Evolutionary conservation across 2,329 filamentous ascomycete genomes (phyloP).

Genomic region (Penicillium corylophilum): DNA sequence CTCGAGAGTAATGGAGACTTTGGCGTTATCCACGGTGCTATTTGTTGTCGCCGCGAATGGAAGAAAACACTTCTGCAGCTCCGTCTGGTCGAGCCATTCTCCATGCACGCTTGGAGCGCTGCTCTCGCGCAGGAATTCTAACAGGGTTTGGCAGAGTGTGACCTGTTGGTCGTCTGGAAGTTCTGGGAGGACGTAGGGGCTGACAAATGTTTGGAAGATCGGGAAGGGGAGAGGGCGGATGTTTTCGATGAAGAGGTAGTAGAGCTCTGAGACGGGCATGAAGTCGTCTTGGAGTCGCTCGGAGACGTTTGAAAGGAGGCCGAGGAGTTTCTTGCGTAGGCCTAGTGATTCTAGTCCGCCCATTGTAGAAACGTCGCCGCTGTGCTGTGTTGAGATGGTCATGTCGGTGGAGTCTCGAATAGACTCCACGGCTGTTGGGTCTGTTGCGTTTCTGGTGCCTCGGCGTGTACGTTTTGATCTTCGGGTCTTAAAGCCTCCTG

Average conservation of each 20-base stretch:
- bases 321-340: constrained; percentile 47
- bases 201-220: constrained; percentile 48
- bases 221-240: constrained; percentile 47
- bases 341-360: constrained; percentile 42
- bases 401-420: constrained; percentile 1
- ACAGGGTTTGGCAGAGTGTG: constrained; percentile 54
- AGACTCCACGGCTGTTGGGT: background rate
- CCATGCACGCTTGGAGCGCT: constrained; percentile 40
- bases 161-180: constrained; percentile 43
- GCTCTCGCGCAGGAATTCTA: constrained; percentile 51
- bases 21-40: constrained; percentile 66
- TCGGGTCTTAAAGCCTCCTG: constrained; percentile 18
- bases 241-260: constrained; percentile 47
- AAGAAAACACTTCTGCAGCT: constrained; percentile 62
- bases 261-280: constrained; percentile 40
- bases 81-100: constrained; percentile 48
- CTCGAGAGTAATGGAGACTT: constrained; percentile 69
- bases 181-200: constrained; percentile 44
- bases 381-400: constrained; percentile 12
- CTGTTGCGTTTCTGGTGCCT: constrained; percentile 22
- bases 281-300: constrained; percentile 35
- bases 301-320: constrained; percentile 43
- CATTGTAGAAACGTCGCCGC: constrained; percentile 29
- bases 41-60: constrained; percentile 63
- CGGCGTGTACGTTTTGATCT: constrained; percentile 37